Percentiles rank a stretch among this genome's conserved stretches.
Evolutionary conservation across 208 protist species (phyloP).

Genomic region (Leishmania tarentolae): DNA sequence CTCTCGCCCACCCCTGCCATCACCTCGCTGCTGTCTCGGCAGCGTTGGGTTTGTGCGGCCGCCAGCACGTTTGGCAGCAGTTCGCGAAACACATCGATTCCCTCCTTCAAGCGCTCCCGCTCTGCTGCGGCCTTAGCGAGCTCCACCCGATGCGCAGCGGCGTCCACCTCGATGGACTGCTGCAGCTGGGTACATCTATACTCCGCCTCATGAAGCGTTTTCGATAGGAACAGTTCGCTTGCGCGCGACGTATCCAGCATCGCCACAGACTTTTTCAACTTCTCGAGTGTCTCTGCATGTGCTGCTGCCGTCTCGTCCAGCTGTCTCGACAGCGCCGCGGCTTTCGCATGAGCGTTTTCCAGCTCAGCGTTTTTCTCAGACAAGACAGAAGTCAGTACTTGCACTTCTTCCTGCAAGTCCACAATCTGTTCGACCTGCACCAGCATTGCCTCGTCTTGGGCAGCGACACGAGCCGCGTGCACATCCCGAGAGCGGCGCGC

Average conservation of each 20-base stretch:
- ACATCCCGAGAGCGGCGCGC: conserved; percentile 12
- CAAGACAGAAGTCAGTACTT: conserved; percentile 26
- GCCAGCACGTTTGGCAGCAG: conserved; percentile 10
- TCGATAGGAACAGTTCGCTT: conserved; percentile 35
- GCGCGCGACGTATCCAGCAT: conserved; percentile 47
- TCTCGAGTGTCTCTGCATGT: conserved; percentile 41
- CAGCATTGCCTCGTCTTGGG: conserved; percentile 26
- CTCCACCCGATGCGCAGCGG: background rate
- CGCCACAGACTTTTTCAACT: conserved; percentile 54
- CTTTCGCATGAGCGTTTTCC: background rate
- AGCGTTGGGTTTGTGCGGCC: background rate
- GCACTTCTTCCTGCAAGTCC: conserved; percentile 47
- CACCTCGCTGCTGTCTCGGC: background rate
- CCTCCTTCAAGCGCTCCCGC: conserved; percentile 1
- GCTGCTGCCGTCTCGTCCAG: conserved; percentile 43
- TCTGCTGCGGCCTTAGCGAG: background rate
- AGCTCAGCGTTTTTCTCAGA: background rate
- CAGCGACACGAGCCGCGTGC: conserved; percentile 24
- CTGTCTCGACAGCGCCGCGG: conserved; percentile 17
- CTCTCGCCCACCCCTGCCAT: background rate
- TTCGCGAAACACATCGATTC: conserved; percentile 11
- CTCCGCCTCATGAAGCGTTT: conserved; percentile 33
- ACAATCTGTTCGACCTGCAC: conserved; percentile 44
- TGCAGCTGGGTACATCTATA: conserved; percentile 38
- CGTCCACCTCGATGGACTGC: conserved; percentile 1